Percentiles rank a stretch among this genome's conserved stretches.
Conservation (phyloP, 2,329 filamentous ascomycete genomes). For the Diaporthe batatas region DNA sequence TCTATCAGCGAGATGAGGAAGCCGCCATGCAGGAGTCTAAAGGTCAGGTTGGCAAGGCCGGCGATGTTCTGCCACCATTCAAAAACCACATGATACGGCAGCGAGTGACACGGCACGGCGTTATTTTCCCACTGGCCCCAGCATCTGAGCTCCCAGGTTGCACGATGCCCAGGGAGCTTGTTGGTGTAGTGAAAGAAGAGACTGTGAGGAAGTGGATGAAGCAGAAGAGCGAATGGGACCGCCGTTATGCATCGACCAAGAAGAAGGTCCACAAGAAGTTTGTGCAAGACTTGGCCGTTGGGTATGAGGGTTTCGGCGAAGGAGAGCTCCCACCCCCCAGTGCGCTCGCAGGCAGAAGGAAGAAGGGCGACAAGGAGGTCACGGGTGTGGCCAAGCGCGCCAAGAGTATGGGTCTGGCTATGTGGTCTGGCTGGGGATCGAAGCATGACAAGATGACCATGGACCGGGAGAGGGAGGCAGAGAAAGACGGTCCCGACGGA, state of each 20-base stretch:
- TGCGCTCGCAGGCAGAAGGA: slow-evolving; percentile 80
- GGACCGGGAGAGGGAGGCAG: slow-evolving; percentile 66
- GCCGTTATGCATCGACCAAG: slow-evolving; percentile 77
- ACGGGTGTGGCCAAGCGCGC: slow-evolving; percentile 64
- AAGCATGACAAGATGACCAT: slow-evolving; percentile 87
- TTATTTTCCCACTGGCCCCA: slow-evolving; percentile 76
- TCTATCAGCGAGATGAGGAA: slow-evolving; percentile 43
- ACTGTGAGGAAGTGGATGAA: slow-evolving; percentile 88
- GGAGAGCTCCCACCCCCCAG: slow-evolving; percentile 87
- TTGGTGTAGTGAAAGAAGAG: slow-evolving; percentile 84
- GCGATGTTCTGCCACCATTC: slow-evolving; percentile 85
- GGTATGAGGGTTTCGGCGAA: slow-evolving; percentile 77
- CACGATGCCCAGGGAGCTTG: slow-evolving; percentile 70
- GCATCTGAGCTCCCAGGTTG: slow-evolving; percentile 75
- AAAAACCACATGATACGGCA: slow-evolving; percentile 92
- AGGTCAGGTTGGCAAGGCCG: slow-evolving; percentile 81
- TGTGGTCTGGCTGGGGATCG: slow-evolving; percentile 91
- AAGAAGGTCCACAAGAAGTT: slow-evolving; percentile 80
- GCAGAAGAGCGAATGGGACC: slow-evolving; percentile 80
- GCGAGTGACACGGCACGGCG: slow-evolving; percentile 82
- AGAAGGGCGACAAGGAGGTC: slow-evolving; percentile 59
- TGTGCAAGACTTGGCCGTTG: slow-evolving; percentile 77
- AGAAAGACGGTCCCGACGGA: slow-evolving; percentile 51
- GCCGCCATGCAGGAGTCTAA: slow-evolving; percentile 43
- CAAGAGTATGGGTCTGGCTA: slow-evolving; percentile 80